Evolutionary conservation across 371 early-diverging fungal species (phyloP), one percentile per base, ranked within the genome.

Genomic region (Chytridium lagenaria): DNA sequence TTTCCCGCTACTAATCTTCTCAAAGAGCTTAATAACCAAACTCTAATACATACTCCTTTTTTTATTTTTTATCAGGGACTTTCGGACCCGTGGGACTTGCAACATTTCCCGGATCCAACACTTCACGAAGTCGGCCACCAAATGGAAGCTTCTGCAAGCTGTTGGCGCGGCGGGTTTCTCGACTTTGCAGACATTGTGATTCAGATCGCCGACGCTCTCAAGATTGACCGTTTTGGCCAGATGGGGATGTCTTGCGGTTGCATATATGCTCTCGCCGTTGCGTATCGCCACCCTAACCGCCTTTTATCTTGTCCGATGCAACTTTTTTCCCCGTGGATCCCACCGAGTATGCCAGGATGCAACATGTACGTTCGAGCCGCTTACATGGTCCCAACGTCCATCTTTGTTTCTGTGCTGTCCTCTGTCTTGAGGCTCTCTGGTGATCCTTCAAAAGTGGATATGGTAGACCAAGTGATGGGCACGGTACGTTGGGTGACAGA

Each of bases 231-330:
- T 19, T 49, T 68, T 22, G 68, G 33, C 22, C 50, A 44, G 36
- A 68, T 68, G 68, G 68, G 68, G 51, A 68, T 68, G 68, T 50
- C 51, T 5, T 68, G 68, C 52, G 68, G 68, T 5, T 31, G 36
- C 23, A 7, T 61, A 23, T 38, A 61, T 34, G 67, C 67, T 37
- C 67, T 44, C 19, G 37, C 67, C 30, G 67, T 37, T 22, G 67
- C 67, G 23, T 3, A 37, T 37, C 10, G 19, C 12, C 33, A 31
- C 63, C 63, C 63, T 31, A 19, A 63, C 3, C 63, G 63, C 12
- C 63, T 63, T 12, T 33, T 63, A 5, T 19, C 63, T 16, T 36
- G 36, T 33, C 34, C 63, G 10, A 31, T 63, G 5, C 63, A 63
- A 23, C 5, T 63, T 15, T 63, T 63, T 63, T 63, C 63, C 3